These are phyloP conservation scores for Arctostaphylos glauca DNA, from an alignment of 148 eudicot species.

Conservation along the genomic window DNA sequence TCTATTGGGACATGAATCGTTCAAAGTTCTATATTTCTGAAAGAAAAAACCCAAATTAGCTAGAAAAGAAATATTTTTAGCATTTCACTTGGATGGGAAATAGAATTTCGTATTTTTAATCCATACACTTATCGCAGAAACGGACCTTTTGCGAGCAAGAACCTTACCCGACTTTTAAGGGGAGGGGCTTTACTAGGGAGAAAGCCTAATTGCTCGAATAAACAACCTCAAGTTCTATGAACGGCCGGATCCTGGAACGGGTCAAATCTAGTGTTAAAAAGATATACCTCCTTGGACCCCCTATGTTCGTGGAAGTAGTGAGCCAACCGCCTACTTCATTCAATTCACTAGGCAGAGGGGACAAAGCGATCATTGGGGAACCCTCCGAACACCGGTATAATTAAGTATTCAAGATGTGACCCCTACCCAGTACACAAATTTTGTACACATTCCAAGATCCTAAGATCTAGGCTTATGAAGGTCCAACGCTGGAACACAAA, in stretches of 20 bases:
- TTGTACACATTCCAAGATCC: neutral
- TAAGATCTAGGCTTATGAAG: neutral
- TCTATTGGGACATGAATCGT: neutral
- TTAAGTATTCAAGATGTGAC: neutral
- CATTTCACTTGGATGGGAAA: neutral
- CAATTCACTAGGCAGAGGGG: no score
- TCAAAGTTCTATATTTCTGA: neutral
- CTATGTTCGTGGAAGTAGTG: no score
- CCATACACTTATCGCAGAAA: no score
- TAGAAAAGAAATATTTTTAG: neutral
- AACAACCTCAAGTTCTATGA: no score
- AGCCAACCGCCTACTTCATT: no score
- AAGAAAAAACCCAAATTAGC: neutral
- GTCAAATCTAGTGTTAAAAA: no score
- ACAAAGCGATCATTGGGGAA: constrained; percentile 6
- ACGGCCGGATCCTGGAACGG: no score
- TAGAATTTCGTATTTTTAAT: neutral
- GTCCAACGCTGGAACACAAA: neutral
- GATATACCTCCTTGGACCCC: no score
- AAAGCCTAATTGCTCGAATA: no score
- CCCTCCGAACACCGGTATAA: neutral
- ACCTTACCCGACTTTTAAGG: no score
- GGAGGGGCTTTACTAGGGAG: no score
- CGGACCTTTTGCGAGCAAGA: no score
- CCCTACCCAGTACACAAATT: neutral